Evolutionary conservation across 768 basidiomycete species (phyloP), one percentile per base, ranked within the genome.

Genomic region (Leccinum rimulosum): DNA sequence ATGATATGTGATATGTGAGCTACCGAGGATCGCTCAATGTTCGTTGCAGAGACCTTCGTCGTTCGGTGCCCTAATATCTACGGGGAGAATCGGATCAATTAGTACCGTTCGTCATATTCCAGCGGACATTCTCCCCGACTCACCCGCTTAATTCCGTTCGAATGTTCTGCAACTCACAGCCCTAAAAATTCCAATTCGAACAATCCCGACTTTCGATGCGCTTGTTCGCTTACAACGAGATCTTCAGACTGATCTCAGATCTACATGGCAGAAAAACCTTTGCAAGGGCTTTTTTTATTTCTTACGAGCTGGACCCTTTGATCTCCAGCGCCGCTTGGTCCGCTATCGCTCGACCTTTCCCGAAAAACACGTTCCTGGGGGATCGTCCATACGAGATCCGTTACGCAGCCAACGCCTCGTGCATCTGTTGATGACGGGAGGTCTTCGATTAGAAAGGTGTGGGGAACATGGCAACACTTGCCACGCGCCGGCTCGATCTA

Each of bases 361-460:
- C 65, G 56, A 57, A 50, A 57, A 43, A 6, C 10, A 30, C 52
- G 57, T 60, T 52, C 28, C 57, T 58, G 22, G 50, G 58, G 49
- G 15, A 59, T 17, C 22, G 8, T 33, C 58, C 51, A 55, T 28
- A 52, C 52, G 19, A 43, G 25, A 61, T 60, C 27, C 35, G 56
- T 60, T 54, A 52, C 56, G 17, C 45, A 57, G 52, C 54, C 58
- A 50, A 55, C 50, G 69, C 68, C 69, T 70, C 69, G 64, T 70
- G 68, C 31, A 50, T 5, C 30, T 54, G 19, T 27, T 65, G 66
- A 70, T 69, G 61, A 52, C 55, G 63, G 67, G 60, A 2, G 54
- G 51, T 35, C 11, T 67, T 68, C 57, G 43, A 61, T 62, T 60
- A 57, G 67, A 61, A 69, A 60, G 43, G 47, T 51, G 52, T 60